Evolutionary conservation across 257 asterid species (phyloP).

Genomic region (Fraxinus quadrangulata): DNA sequence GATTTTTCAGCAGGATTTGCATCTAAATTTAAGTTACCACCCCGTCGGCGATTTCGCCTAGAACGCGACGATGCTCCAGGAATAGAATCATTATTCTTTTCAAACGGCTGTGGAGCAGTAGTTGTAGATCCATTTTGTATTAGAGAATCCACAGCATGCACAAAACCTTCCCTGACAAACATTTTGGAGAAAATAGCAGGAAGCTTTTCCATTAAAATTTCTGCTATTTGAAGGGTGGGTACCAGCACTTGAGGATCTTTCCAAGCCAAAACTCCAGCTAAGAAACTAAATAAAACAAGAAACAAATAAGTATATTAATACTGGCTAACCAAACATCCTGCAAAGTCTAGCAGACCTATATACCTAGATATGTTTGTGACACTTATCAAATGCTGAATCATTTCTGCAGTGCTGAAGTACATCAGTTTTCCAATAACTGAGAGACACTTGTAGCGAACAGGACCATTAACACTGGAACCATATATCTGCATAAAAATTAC

Average conservation of each 20-base stretch:
- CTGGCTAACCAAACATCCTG: slow-evolving; percentile 5
- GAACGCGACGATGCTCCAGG: slow-evolving; percentile 76
- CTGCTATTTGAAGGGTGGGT: slow-evolving; percentile 95
- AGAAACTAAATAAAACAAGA: slow-evolving; percentile 54
- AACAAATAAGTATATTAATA: slow-evolving; percentile 24
- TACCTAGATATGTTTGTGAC: slow-evolving; percentile 88
- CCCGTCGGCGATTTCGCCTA: slow-evolving; percentile 79
- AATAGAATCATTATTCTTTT: slow-evolving; percentile 77
- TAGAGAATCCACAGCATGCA: slow-evolving; percentile 86
- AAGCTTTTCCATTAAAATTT: slow-evolving; percentile 93
- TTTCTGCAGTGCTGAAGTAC: slow-evolving; percentile 89
- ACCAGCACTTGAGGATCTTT: slow-evolving; percentile 97
- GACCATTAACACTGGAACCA: slow-evolving; percentile 96
- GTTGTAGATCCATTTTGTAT: slow-evolving; percentile 53
- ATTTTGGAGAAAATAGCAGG: slow-evolving; percentile 86
- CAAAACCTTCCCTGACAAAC: slow-evolving; percentile 95
- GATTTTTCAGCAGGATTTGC: slow-evolving; percentile 54
- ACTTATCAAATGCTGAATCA: slow-evolving; percentile 70
- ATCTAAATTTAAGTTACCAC: slow-evolving; percentile 58
- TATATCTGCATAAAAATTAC: slow-evolving; percentile 63
- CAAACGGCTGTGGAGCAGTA: slow-evolving; percentile 54
- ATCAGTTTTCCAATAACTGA: slow-evolving; percentile 92
- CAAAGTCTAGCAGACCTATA: slow-evolving; percentile 19
- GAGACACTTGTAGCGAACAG: slow-evolving; percentile 96
- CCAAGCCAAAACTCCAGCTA: slow-evolving; percentile 98